phyloP scores from a whole-genome alignment of 1,139 yeast genomes.

The Suhomyces yuchorum region DNA sequence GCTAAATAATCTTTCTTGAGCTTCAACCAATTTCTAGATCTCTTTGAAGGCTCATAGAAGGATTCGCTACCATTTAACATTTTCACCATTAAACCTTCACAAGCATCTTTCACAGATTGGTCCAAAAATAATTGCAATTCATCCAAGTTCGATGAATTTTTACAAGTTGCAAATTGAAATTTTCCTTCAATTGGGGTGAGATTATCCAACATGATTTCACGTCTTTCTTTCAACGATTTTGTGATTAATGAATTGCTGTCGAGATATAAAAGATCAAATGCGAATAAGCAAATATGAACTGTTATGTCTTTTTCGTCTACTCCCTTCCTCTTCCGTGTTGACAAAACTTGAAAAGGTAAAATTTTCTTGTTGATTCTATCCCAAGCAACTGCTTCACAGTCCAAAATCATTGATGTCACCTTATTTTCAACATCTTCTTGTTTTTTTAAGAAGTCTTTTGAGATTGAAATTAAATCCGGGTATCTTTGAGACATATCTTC shows the following conservation, averaged over 20 bases:
- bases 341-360: constrained; percentile 87
- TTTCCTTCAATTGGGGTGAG: constrained; percentile 71
- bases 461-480: constrained; percentile 80
- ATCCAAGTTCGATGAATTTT: constrained; percentile 71
- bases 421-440: constrained; percentile 26
- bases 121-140: constrained; percentile 87
- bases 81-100: constrained; percentile 97
- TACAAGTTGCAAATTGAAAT: constrained; percentile 76
- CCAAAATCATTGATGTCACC: constrained; percentile 63
- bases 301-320: constrained; percentile 85
- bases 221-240: constrained; percentile 69
- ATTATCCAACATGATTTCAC: constrained; percentile 57
- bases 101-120: constrained; percentile 83
- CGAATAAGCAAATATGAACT: constrained; percentile 89
- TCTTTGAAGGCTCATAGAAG: constrained; percentile 88
- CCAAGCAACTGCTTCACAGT: constrained; percentile 99
- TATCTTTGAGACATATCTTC: constrained; percentile 97
- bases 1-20: constrained; percentile 90
- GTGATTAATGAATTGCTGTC: constrained; percentile 73
- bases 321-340: constrained; percentile 92
- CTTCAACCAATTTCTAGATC: constrained; percentile 95
- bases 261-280: constrained; percentile 78
- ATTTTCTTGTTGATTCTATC: constrained; percentile 73
- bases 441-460: constrained; percentile 57
- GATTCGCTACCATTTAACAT: constrained; percentile 81